These are phyloP conservation scores for Alternaria sp. DNA, from an alignment of 2,329 filamentous ascomycete species.

Conservation along the genomic window DNA sequence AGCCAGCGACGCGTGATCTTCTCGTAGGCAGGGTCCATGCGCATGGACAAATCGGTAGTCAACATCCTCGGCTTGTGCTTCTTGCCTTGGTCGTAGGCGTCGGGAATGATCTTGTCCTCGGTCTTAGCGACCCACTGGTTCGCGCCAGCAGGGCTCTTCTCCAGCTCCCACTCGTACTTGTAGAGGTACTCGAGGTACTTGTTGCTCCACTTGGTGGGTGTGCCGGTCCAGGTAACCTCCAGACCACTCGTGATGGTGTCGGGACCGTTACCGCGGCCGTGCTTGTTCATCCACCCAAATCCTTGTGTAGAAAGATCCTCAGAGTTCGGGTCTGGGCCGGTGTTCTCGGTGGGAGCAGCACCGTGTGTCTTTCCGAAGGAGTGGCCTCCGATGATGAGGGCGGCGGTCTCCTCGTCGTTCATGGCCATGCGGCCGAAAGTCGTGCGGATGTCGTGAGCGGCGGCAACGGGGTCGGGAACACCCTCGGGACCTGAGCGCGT, in stretches of 20 bases:
- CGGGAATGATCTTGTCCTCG: conserved; percentile 70
- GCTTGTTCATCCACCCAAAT: conserved; percentile 73
- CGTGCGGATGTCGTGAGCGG: conserved; percentile 73
- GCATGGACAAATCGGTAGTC: conserved; percentile 75
- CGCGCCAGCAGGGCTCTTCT: conserved; percentile 76
- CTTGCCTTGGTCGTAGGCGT: conserved; percentile 72
- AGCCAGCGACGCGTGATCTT: conserved; percentile 77
- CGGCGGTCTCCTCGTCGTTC: conserved; percentile 82
- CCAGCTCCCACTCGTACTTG: conserved; percentile 78
- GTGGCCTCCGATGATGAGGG: conserved; percentile 79
- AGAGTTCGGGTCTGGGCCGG: conserved; percentile 71
- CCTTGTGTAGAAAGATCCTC: conserved; percentile 71
- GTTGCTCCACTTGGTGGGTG: conserved; percentile 78
- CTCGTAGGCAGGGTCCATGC: conserved; percentile 74
- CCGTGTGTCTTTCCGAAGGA: conserved; percentile 83
- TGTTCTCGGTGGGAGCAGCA: conserved; percentile 67
- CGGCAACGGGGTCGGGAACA: conserved; percentile 71
- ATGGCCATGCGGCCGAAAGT: conserved; percentile 83
- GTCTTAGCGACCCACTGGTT: conserved; percentile 80
- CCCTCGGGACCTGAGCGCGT: conserved; percentile 67
- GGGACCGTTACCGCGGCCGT: conserved; percentile 70
- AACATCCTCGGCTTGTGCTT: conserved; percentile 80
- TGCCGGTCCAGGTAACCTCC: conserved; percentile 81
- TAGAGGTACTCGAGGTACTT: conserved; percentile 77
- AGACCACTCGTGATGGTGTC: conserved; percentile 78